Percentiles rank a stretch among this genome's conserved stretches.
phyloP scores from a whole-genome alignment of 768 basidiomycete species.

The Amanita brunnescens region DNA sequence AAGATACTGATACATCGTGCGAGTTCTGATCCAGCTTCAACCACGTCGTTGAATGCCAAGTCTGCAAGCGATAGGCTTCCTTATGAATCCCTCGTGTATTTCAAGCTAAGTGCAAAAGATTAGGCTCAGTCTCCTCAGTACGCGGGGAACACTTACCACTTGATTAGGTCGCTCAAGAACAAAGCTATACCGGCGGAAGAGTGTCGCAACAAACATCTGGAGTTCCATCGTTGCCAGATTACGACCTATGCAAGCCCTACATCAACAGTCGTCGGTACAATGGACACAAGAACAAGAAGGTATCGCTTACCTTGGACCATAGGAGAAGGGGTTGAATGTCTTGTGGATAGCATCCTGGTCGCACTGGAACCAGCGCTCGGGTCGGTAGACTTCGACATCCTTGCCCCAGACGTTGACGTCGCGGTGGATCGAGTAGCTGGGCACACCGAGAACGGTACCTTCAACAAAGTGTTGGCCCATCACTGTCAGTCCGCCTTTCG shows the following conservation, averaged over 20 bases:
- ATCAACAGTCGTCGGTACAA: slow-evolving; percentile 1
- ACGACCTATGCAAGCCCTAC: slow-evolving; percentile 74
- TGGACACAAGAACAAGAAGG: not conserved
- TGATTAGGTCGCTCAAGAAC: slow-evolving; percentile 53
- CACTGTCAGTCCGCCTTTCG: slow-evolving; percentile 65
- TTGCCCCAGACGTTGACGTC: no score
- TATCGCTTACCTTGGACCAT: slow-evolving; percentile 58
- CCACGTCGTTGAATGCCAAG: slow-evolving; percentile 68
- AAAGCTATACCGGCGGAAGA: slow-evolving; percentile 69
- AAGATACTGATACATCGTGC: no score
- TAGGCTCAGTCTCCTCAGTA: not conserved
- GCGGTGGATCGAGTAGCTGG: slow-evolving; percentile 79
- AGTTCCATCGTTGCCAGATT: slow-evolving; percentile 76
- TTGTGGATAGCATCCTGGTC: slow-evolving; percentile 53
- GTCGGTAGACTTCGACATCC: no score
- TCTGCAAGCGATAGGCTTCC: slow-evolving; percentile 68
- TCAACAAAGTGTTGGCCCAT: slow-evolving; percentile 50
- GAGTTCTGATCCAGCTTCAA: no score
- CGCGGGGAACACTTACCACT: slow-evolving; percentile 35
- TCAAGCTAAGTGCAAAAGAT: slow-evolving; percentile 38
- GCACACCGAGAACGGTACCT: slow-evolving; percentile 72
- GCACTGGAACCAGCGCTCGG: slow-evolving; percentile 75
- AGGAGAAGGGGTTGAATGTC: slow-evolving; percentile 81
- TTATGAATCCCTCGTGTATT: slow-evolving; percentile 78
- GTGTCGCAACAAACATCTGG: slow-evolving; percentile 71